phyloP scores from a whole-genome alignment of 169 alveolate genomes.

The Plasmodium cynomolgi region DNA sequence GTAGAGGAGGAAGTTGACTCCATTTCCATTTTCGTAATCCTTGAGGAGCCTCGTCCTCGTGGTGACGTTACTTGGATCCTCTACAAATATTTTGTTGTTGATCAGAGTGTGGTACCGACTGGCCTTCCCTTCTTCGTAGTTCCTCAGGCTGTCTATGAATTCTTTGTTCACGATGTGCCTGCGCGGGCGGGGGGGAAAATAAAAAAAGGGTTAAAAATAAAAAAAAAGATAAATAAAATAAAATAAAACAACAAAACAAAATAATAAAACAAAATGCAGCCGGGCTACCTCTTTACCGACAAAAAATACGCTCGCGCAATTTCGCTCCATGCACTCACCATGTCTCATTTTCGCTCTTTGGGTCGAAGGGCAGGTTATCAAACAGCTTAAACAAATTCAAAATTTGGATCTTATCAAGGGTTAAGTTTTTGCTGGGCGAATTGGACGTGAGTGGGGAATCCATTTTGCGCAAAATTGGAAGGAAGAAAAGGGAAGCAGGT shows the following conservation, averaged over 20 bases:
- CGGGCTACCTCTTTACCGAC: background rate
- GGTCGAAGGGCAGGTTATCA: conserved; percentile 63
- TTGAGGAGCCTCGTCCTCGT: conserved; percentile 39
- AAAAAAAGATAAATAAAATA: background rate
- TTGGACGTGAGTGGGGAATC: background rate
- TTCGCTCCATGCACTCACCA: background rate
- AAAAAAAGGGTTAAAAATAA: background rate
- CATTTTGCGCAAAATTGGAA: conserved; percentile 15
- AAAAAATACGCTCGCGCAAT: background rate
- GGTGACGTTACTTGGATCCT: conserved; percentile 16
- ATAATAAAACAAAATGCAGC: background rate
- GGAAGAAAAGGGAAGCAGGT: background rate
- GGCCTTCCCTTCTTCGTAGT: conserved; percentile 37
- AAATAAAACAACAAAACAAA: background rate
- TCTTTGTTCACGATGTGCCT: conserved; percentile 62
- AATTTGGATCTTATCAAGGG: conserved; percentile 60
- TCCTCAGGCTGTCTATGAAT: conserved; percentile 56
- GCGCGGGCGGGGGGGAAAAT: background rate
- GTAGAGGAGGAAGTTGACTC: conserved; percentile 26
- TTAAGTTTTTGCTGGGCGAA: conserved; percentile 25
- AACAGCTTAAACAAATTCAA: conserved; percentile 41
- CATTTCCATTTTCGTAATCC: conserved; percentile 59
- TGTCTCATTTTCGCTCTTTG: conserved; percentile 49
- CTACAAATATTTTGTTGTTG: conserved; percentile 50
- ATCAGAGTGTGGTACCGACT: background rate